Evolutionary conservation across 129 eudicot genomes (phyloP), one percentile per base, ranked within the genome.

Genomic region (Artemisia annua): DNA sequence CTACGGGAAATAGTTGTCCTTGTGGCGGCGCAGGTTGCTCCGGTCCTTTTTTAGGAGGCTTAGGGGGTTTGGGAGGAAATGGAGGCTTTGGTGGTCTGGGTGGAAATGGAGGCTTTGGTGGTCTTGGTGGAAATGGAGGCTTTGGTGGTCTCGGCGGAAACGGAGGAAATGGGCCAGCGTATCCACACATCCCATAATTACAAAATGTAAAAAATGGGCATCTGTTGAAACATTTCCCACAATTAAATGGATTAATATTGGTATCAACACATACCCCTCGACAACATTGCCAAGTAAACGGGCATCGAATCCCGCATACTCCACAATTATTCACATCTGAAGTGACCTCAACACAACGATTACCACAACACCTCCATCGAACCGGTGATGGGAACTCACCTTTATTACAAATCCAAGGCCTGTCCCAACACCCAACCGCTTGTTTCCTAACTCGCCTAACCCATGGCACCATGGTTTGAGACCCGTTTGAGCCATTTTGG

Each of bases 291-390:
- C 89, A 70, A 35, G 75, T 85, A 69, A 79, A 92, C 8, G 89
- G 94, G 70, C 97, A 92, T 64, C 91, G 77, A 13, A 85, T 68
- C 53, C 94, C 91, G 9, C 97, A 92, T 28, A 85, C 77, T 57
- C 97, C 97, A 51, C 97, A 92, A 19, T 92, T 86, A 32, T 84
- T 76, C 24, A 78, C 82, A 80, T 89, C 97, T 0, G 84, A 78
- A 15, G 74, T 74, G 13, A 87, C 89, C 73, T 89, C 96, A 19
- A 89, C 82, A 68, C 97, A 92, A 0, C 91, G 85, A 66, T 92
- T 83, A 39, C 44, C 60, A 74, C 97, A 92, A 79, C 97, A 92
- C 14, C 76, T 28, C 12, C 67, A 64, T 67, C 81, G 79, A 44
- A 75, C 75, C 16, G 82, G 75, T 14, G 79, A 67, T 0, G 87